A percentile compares a stretch with the other conserved stretches of the same genome.
Evolutionary conservation across 441 rosid species (phyloP).

Genomic region (Populus hybrid): DNA sequence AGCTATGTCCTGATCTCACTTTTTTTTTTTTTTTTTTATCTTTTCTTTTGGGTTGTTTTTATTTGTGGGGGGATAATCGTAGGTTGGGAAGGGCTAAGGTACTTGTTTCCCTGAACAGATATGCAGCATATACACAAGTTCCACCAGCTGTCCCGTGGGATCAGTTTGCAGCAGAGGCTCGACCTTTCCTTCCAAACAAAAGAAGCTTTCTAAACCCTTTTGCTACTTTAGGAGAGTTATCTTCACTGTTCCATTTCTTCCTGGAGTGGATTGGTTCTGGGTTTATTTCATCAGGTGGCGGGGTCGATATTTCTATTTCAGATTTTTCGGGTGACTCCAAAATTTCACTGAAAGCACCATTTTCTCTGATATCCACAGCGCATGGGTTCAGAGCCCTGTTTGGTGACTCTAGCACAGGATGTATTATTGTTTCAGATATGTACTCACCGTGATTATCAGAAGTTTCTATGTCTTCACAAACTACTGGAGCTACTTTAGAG

Average conservation of each 20-base stretch:
- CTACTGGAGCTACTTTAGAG: slow-evolving; percentile 27
- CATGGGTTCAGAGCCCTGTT: slow-evolving; percentile 32
- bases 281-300: slow-evolving; percentile 43
- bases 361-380: slow-evolving; percentile 30
- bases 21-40: background rate
- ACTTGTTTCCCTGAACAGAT: background rate
- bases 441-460: slow-evolving; percentile 16
- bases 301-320: slow-evolving; percentile 64
- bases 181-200: slow-evolving; percentile 64
- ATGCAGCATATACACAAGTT: background rate
- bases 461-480: slow-evolving; percentile 31
- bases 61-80: background rate
- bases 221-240: slow-evolving; percentile 64
- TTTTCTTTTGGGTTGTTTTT: background rate
- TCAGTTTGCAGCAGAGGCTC: slow-evolving; percentile 23
- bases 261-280: slow-evolving; percentile 51
- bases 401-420: slow-evolving; percentile 29
- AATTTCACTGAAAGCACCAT: slow-evolving; percentile 18
- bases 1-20: slow-evolving; percentile 12
- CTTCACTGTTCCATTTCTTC: slow-evolving; percentile 87
- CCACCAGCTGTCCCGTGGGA: background rate
- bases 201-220: slow-evolving; percentile 90
- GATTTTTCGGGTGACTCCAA: slow-evolving; percentile 34
- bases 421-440: slow-evolving; percentile 26
- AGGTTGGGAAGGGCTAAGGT: background rate